These are phyloP conservation scores for Neurospora sp. DNA, from an alignment of 495 filamentous ascomycete species.

Conservation along the genomic window DNA sequence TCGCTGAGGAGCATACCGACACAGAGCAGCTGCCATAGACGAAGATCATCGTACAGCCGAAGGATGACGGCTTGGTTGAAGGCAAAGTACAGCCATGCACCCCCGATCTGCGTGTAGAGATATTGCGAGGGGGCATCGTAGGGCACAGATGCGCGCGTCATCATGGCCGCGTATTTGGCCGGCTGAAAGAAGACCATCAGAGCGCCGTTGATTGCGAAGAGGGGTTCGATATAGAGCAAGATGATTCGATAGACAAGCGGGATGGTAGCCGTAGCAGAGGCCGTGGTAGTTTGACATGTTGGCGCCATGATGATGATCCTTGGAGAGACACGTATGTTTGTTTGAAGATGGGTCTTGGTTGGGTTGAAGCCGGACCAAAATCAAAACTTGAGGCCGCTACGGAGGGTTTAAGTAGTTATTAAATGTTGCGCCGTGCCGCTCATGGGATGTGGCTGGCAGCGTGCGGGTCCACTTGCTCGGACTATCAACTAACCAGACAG, in stretches of 20 bases:
- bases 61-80: conserved; percentile 50
- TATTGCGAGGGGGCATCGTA: conserved; percentile 5
- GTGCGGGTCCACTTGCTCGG: background rate
- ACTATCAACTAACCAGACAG: background rate
- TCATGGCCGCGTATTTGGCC: conserved; percentile 19
- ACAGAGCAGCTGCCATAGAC: conserved; percentile 38
- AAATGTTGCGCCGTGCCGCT: background rate
- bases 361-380: background rate
- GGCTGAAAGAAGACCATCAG: conserved; percentile 35
- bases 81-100: conserved; percentile 44
- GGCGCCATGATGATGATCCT: background rate
- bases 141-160: conserved; percentile 10
- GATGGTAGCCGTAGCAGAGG: conserved; percentile 7
- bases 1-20: conserved; percentile 21
- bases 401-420: background rate
- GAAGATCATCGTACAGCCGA: conserved; percentile 36
- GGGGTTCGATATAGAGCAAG: conserved; percentile 50
- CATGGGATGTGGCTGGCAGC: background rate
- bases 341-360: conserved; percentile 1
- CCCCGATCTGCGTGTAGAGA: conserved; percentile 40
- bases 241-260: conserved; percentile 36
- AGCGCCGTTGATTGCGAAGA: conserved; percentile 20
- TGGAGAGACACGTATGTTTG: background rate
- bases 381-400: background rate
- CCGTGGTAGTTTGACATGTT: background rate